Percentiles rank a stretch among this genome's conserved stretches.
phyloP scores from a whole-genome alignment of 257 asterid genomes.

The Solanum medicagineum region DNA sequence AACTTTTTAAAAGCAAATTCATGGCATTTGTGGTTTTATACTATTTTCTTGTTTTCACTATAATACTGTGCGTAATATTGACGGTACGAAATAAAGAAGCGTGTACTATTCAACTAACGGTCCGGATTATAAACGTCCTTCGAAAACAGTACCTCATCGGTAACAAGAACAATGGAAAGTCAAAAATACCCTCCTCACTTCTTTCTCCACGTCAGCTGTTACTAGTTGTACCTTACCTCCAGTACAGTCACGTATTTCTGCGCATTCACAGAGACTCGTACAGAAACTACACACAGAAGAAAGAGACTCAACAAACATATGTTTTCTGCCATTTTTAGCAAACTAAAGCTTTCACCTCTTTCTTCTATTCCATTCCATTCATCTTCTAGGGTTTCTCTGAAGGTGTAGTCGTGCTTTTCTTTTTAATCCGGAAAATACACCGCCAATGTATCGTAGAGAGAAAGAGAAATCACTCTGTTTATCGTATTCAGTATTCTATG shows the following conservation, averaged over 20 bases:
- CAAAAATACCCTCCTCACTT: not conserved
- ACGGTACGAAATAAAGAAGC: not conserved
- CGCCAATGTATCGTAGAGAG: not conserved
- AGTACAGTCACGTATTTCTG: not conserved
- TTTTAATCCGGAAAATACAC: not conserved
- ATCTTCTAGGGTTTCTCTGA: not conserved
- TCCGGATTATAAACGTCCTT: not conserved
- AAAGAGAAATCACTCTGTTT: not conserved
- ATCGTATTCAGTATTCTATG: not conserved
- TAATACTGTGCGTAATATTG: too few species aligned
- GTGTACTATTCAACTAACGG: not conserved
- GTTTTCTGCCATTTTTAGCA: conserved; percentile 7
- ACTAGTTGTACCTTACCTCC: not conserved
- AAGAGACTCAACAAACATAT: not conserved
- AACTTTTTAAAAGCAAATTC: too few species aligned
- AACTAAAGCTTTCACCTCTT: not conserved
- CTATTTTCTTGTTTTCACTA: too few species aligned
- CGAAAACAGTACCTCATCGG: not conserved
- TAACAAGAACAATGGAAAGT: not conserved
- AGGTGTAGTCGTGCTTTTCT: not conserved
- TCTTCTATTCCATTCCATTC: not conserved
- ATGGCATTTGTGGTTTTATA: too few species aligned
- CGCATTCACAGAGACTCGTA: not conserved
- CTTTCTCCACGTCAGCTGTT: not conserved
- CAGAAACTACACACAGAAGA: conserved; percentile 3